Conservation (phyloP, 225 moss, liverwort and hornwort genomes). For the Climacium dendroides region DNA sequence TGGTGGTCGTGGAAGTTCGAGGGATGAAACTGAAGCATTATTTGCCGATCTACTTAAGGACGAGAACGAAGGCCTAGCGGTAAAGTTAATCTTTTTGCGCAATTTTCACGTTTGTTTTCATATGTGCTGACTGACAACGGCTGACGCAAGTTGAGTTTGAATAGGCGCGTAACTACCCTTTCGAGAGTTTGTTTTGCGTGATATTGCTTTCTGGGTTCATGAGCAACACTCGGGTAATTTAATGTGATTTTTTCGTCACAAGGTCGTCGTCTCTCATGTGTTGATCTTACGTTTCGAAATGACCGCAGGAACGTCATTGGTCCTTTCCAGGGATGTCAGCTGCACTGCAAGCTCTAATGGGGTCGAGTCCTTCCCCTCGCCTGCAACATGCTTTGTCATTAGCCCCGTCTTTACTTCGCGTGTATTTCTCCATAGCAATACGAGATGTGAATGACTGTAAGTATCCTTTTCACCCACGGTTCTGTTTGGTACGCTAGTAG, state of each 20-base stretch:
- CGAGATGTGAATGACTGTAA: slow-evolving; percentile 92
- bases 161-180: neutral
- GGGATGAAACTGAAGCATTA: slow-evolving; percentile 69
- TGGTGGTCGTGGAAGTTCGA: slow-evolving; percentile 54
- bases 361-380: slow-evolving; percentile 54
- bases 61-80: slow-evolving; percentile 90
- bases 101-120: neutral
- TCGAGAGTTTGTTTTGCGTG: neutral
- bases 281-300: neutral
- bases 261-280: neutral
- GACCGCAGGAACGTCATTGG: slow-evolving; percentile 93
- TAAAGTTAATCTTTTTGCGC: neutral
- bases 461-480: neutral
- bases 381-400: slow-evolving; percentile 65
- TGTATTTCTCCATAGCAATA: slow-evolving; percentile 66
- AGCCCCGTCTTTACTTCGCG: slow-evolving; percentile 59
- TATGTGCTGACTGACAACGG: neutral
- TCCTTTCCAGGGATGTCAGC: slow-evolving; percentile 83
- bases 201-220: neutral
- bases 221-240: neutral
- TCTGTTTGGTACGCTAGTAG: neutral
- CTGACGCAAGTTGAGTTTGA: neutral
- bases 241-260: neutral
- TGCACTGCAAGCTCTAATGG: slow-evolving; percentile 60
- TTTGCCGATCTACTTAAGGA: slow-evolving; percentile 85